Evolutionary conservation across 2,329 filamentous ascomycete genomes (phyloP).

Genomic region (Conoideocrella luteorostrata): DNA sequence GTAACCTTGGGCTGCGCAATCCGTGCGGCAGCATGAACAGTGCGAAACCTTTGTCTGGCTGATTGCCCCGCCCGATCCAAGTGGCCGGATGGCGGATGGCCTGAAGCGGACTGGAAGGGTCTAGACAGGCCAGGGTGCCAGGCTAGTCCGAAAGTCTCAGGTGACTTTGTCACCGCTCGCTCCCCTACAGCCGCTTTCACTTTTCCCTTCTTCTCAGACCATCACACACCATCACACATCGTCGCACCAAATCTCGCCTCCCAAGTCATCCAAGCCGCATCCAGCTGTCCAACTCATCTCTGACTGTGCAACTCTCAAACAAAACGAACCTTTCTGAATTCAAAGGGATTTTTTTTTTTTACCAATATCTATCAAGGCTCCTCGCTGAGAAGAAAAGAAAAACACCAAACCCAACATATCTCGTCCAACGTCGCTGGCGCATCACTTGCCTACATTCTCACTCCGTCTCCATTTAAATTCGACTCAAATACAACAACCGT

Average conservation of each 20-base stretch:
- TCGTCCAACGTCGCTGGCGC: neutral
- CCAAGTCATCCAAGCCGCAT: too few relatives aligned
- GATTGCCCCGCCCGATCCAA: neutral
- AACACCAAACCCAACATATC: too few relatives aligned
- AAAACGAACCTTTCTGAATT: too few relatives aligned
- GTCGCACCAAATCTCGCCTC: neutral
- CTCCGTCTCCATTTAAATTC: constrained; percentile 8
- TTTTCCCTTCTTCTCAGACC: constrained; percentile 1
- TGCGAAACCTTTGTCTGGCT: neutral
- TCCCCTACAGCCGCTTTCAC: neutral
- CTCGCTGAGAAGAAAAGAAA: too few relatives aligned
- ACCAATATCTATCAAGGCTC: neutral
- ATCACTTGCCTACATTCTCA: constrained; percentile 12
- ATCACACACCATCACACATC: neutral
- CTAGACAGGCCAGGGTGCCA: too few relatives aligned
- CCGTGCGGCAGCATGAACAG: too few relatives aligned
- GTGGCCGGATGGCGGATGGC: constrained; percentile 2
- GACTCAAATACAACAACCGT: constrained; percentile 16
- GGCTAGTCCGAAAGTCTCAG: constrained; percentile 2
- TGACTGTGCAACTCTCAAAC: too few relatives aligned
- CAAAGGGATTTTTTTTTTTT: neutral
- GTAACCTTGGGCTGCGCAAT: too few relatives aligned
- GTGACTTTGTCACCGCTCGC: constrained; percentile 4
- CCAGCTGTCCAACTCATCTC: too few relatives aligned
- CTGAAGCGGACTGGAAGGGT: neutral